Evolutionary conservation across 441 rosid genomes (phyloP), one percentile per base, ranked within the genome.

Genomic region (Populus hybrid): DNA sequence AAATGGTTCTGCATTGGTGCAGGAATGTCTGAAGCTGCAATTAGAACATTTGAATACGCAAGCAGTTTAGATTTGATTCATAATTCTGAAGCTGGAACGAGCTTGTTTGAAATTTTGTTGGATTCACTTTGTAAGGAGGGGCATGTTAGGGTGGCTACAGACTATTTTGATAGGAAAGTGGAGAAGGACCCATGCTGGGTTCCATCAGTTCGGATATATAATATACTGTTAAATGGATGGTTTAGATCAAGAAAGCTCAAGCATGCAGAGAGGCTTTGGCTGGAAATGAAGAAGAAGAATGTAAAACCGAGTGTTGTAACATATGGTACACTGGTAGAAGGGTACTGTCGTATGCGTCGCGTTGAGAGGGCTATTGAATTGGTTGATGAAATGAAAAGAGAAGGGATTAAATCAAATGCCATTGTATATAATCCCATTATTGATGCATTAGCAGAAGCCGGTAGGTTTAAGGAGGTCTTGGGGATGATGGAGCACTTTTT

Each of bases 91-190:
- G 78, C 73, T 2, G 85, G 76, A 71, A 31, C n/a, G 35, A 78
- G 80, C 72, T 78, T 94, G 83, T 82, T 95, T 36, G 95, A 91
- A 76, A 83, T 87, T 78, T 84, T 92, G 82, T 84, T 94, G 89
- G 99, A 95, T 83, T 87, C 95, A 2, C 90, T 94, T 65, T 92
- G 93, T 76, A 92, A 94, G 84, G 95, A 94, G 86, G 94, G 92
- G 74, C 85, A 81, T 78, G 91, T 90, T 77, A 85, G 84, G 77
- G 89, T 79, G 53, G 94, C 93, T 38, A 84, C 87, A 9, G 80
- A 87, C 23, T 90, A 89, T 79, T 71, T 89, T 66, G 77, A 84
- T 76, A 71, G 81, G 50, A 88, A 53, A 77, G 82, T 74, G 82
- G 76, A 61, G 74, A 64, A 67, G 76, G 88, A 85, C 42, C 42